Percentiles rank a stretch among this genome's conserved stretches.
Evolutionary conservation across 805 yeast genomes (phyloP).

Genomic region (Lachancea kluyveri): DNA sequence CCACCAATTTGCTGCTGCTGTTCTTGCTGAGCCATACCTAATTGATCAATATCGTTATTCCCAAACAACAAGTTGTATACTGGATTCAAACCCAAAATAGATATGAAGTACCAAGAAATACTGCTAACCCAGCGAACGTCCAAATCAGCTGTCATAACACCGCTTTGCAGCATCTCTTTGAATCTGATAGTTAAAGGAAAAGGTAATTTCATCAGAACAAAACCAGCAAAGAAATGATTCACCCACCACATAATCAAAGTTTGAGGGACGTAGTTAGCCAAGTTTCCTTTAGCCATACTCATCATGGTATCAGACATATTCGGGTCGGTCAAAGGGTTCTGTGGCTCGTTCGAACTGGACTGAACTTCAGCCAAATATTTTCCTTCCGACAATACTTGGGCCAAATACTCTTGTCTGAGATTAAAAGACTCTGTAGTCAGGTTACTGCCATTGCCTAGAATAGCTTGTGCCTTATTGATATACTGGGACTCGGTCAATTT

Average conservation of each 20-base stretch:
- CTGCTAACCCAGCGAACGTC: conserved; percentile 91
- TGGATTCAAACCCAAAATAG: conserved; percentile 75
- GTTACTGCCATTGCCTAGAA: conserved; percentile 48
- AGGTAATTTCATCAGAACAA: conserved; percentile 80
- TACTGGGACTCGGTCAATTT: conserved; percentile 59
- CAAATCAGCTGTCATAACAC: conserved; percentile 76
- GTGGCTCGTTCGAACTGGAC: conserved; percentile 30
- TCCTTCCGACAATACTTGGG: conserved; percentile 44
- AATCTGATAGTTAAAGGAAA: conserved; percentile 86
- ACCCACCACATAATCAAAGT: conserved; percentile 96
- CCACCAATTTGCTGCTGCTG: conserved; percentile 26
- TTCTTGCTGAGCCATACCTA: conserved; percentile 21
- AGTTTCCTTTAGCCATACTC: conserved; percentile 72
- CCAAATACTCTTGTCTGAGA: conserved; percentile 42
- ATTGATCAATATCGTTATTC: conserved; percentile 22
- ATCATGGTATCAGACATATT: conserved; percentile 64
- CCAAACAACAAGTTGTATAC: conserved; percentile 61
- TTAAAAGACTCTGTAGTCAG: conserved; percentile 49
- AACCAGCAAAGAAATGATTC: conserved; percentile 86
- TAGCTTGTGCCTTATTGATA: conserved; percentile 49
- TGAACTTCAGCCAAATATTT: conserved; percentile 48
- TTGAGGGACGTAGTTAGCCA: conserved; percentile 84
- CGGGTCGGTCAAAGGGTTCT: conserved; percentile 68
- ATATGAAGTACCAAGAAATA: conserved; percentile 92
- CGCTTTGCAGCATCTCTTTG: conserved; percentile 87